Evolutionary conservation across 352 stramenopile genomes (phyloP), one percentile per base, ranked within the genome.

Genomic region (Thalassiosira hispida): DNA sequence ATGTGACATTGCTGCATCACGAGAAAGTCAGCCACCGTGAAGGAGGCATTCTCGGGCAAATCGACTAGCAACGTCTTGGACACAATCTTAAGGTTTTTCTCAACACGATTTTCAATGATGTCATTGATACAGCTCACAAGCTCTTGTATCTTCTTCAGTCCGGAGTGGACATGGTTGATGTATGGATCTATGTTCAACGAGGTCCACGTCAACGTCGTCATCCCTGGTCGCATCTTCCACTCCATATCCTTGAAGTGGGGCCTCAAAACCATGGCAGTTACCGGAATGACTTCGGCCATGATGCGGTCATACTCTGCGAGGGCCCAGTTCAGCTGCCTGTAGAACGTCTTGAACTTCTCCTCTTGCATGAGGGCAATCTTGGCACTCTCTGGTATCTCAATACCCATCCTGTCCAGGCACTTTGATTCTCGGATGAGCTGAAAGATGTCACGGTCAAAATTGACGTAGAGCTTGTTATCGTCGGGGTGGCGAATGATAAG

Each of bases 181-280:
- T 99, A 99, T 6, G 96, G 95, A 77, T 99, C 97, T 64, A 99
- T 99, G 83, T 99, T 99, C 96, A 99, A 98, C 57, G 96, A 98
- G 12, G 97, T 99, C 97, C 97, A 99, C 3, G 97, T 99, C 2
- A 99, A 87, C n/a, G 96, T 99, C 77, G 98, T 98, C 96, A 99
- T 99, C 16, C 97, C 97, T 1, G 97, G 97, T 2, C 97, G 95
- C 8, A 99, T 80, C 79, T 99, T 99, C 90, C 98, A 98, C 84
- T 99, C 97, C 96, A 99, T 98, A 85, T 99, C 97, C 70, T 98
- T 98, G 68, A 99, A 98, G 72, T 99, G 96, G 3, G 97, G 96
- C n/a, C 94, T 93, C 25, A 92, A 60, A 9, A 92, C 78, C 91
- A 97, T 96, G 0, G 96, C 96, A 3, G 97, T 98, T n/a, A 99